Base-by-base conservation (phyloP, 1,284 basidiomycete genomes). In the Marasmius sp. region DNA sequence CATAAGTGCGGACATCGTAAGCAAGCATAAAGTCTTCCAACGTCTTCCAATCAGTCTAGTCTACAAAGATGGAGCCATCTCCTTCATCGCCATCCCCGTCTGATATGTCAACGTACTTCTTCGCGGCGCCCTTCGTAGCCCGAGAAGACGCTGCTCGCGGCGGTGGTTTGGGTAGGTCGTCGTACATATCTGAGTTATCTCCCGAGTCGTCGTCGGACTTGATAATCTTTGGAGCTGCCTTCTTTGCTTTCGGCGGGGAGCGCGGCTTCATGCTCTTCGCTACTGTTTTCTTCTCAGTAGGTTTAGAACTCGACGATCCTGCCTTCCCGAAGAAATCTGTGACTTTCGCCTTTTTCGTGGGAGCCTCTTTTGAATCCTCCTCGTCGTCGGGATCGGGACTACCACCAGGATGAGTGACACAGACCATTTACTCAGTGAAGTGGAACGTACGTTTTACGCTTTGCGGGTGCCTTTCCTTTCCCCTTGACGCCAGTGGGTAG, bases 311-410 rank as follows among this genome's bases (percentile, higher is more conserved):
- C 18, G 73, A 69, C 34, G 77, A 72, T 27, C 74, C 74, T 9
- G 78, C 75, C 66, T 89, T 88, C 50, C 77, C 78, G 62, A 89
- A 87, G 75, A 87, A 87, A 68, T 88, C 85, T 1, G 84, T 82
- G 41, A 86, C 77, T 63, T 83, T 83, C 65, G 77, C 78, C 71
- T 84, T 86, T 73, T 83, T 83, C 0, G 78, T 70, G 5, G 70
- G 62, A 12, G 81, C 36, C 18, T 53, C 36, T 12, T 49, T 43
- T 11, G 54, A 39, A 36, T 54, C 58, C 14, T 57, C 57, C 18
- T 81, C 81, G 47, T 82, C 80, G 10, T 77, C 76, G 3, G 73
- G 74, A 8, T 73, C 75, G 33, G 66, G 39, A 22, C 67, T 61
- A 67, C 69, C 78, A 10, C 58, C n/a, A 34, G n/a, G 9, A 27